Base-by-base conservation (phyloP, 1,284 basidiomycete species). In the Ustilago loliicola region DNA sequence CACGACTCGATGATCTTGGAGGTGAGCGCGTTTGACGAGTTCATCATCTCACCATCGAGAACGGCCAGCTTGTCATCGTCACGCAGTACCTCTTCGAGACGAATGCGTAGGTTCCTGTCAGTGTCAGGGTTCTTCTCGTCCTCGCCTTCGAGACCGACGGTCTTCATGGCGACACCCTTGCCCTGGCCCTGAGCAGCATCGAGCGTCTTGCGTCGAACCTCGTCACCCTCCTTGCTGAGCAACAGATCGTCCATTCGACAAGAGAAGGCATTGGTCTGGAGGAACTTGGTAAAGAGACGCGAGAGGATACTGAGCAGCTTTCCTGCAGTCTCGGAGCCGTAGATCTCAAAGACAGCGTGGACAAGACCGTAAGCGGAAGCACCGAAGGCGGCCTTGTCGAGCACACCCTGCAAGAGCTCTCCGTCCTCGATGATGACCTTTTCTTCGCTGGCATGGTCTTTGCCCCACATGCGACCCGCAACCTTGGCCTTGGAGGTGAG, bases 221-320 rank as follows among this genome's bases (percentile, higher is more conserved):
- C 87, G 87, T 99, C 93, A 32, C 95, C 96, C 69, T 92, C 90
- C 0, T 90, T 89, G 25, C 95, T 98, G 45, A 99, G 89, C 60
- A 94, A 91, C 56, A 99, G 89, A 88, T 99, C 97, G 88, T 99
- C 97, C 94, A 99, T 98, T 50, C 97, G 92, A 88, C 97, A 99
- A 2, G 96, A 96, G 88, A 99, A 99, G 0, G 95, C 97, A 42
- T 95, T 93, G 85, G 95, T 94, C 85, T 99, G 96, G 55, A 99
- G 89, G 88, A 94, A 98, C 87, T 98, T 98, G 62, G 97, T 98
- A 87, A 99, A 95, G 52, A 98, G 89, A 61, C 97, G 91, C 85
- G 94, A 94, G 71, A 99, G 90, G 72, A 98, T 92, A 63, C 95
- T 95, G 40, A 99, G 91, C 10, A 99, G 90, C 83, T 92, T 92